These are phyloP conservation scores for Xylariaceae sp. DNA, from an alignment of 2,329 filamentous ascomycete species.

Conservation along the genomic window DNA sequence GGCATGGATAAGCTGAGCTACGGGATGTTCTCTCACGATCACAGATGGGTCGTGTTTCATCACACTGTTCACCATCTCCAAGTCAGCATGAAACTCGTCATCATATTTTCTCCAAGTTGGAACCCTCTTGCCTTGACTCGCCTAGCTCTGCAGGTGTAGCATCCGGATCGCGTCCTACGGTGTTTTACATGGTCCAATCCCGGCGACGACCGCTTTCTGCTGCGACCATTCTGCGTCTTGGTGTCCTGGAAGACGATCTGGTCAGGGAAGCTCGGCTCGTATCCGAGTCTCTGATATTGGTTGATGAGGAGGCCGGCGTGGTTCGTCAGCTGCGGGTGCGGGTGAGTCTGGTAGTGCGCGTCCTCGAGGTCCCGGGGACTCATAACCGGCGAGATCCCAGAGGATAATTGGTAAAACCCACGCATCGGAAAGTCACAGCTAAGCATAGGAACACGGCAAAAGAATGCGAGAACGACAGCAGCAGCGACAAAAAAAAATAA, in stretches of 20 bases:
- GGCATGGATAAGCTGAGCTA: slow-evolving; percentile 3
- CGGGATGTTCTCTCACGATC: slow-evolving; percentile 52
- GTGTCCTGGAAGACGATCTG: slow-evolving; percentile 44
- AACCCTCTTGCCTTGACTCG: slow-evolving; percentile 66
- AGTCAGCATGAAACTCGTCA: slow-evolving; percentile 22
- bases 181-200: slow-evolving; percentile 77
- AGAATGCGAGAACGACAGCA: background rate
- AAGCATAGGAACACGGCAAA: slow-evolving; percentile 13
- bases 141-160: slow-evolving; percentile 82
- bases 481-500: no score
- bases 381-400: slow-evolving; percentile 36
- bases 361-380: slow-evolving; percentile 42
- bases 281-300: slow-evolving; percentile 44
- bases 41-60: slow-evolving; percentile 81
- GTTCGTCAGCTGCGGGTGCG: slow-evolving; percentile 30
- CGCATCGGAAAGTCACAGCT: slow-evolving; percentile 39
- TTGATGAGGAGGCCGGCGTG: slow-evolving; percentile 35
- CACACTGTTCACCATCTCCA: slow-evolving; percentile 59
- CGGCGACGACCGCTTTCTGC: slow-evolving; percentile 46
- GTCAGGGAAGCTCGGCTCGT: slow-evolving; percentile 47
- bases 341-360: slow-evolving; percentile 35
- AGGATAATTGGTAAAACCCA: slow-evolving; percentile 53
- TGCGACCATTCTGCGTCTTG: slow-evolving; percentile 41
- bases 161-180: slow-evolving; percentile 86
- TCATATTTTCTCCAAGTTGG: background rate